Base-by-base conservation (phyloP, 2,329 filamentous ascomycete genomes). In the Aphanocladium album region DNA sequence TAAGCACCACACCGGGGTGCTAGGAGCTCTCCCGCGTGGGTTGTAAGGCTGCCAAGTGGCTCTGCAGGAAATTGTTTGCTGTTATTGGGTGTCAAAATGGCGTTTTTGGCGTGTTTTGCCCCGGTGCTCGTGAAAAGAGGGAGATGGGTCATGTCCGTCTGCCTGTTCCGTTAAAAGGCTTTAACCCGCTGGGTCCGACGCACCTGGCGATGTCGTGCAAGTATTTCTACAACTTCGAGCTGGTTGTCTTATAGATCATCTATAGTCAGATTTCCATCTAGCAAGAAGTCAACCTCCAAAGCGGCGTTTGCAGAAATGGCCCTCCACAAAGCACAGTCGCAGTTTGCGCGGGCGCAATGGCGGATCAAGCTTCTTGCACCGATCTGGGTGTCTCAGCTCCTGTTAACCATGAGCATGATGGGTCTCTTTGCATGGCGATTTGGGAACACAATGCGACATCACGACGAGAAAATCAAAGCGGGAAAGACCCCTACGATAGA, bases 361-460 rank as follows among this genome's bases (percentile, higher is more conserved):
- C 75, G 76, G 57, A 72, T 77, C 60, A 66, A 66, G 50, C 57
- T 84, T 4, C 70, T 86, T 27, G 63, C 80, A 1, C 81, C 81
- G 7, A 73, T 76, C 47, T 86, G 83, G 83, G 66, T 71, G 8
- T 64, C 79, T 5, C 82, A 85, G 68, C 68, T 81, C 4, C 65
- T 70, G 3, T 69, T 84, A 19, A 69, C 82, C 47, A 66, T 80
- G 54, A 67, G 74, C 43, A 70, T 83, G 61, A 76, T 82, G 67
- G 82, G 78, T 16, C 69, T 85, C 8, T 85, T 84, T 64, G 74
- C 80, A 30, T 83, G 79, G 70, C 77, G 82, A 14, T 73, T 86
- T 8, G 79, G 78, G 30, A 73, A 77, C 50, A 81, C 80, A 0
- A 66, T 79, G 30, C 72, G 72, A 21, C 71, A 75, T 11, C 79